A percentile compares a stretch with the other conserved stretches of the same genome.
These are phyloP conservation scores for Quercus mongolica DNA, from an alignment of 306 rosid genomes.

Conservation along the genomic window DNA sequence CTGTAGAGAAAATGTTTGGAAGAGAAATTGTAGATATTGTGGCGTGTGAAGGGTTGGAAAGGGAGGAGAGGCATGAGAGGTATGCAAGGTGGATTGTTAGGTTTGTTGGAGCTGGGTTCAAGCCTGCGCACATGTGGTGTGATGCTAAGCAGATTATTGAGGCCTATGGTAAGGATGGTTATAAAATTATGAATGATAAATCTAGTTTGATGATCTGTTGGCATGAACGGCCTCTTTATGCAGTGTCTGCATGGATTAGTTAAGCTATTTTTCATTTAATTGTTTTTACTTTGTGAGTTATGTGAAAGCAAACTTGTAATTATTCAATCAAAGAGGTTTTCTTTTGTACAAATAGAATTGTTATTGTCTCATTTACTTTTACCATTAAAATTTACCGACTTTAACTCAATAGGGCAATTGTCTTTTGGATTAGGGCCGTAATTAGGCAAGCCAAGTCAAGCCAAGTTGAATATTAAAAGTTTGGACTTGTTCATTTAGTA, in stretches of 20 bases:
- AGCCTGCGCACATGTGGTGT: conserved; percentile 19
- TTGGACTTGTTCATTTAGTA: too few species aligned
- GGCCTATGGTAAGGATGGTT: neutral
- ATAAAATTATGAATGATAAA: neutral
- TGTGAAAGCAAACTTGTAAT: neutral
- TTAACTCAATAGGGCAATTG: neutral
- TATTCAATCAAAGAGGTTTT: neutral
- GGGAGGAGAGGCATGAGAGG: conserved; percentile 23
- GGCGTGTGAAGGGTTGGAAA: conserved; percentile 27
- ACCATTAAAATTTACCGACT: neutral
- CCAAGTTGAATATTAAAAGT: too few species aligned
- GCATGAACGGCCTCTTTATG: conserved; percentile 22
- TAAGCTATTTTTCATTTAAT: neutral
- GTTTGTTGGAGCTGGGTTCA: conserved; percentile 22
- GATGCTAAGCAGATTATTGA: conserved; percentile 7
- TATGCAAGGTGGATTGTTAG: conserved; percentile 17
- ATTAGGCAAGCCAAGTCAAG: accelerated
- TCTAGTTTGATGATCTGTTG: conserved; percentile 16
- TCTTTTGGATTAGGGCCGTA: too few species aligned
- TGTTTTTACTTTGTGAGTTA: neutral
- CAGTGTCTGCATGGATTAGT: conserved; percentile 20
- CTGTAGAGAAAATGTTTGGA: conserved; percentile 9
- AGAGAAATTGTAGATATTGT: conserved; percentile 23
- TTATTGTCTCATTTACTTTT: neutral
- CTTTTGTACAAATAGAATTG: neutral